A percentile compares a stretch with the other conserved stretches of the same genome.
Conservation (phyloP, 1,284 basidiomycete genomes). For the Neonothopanus nambi region DNA sequence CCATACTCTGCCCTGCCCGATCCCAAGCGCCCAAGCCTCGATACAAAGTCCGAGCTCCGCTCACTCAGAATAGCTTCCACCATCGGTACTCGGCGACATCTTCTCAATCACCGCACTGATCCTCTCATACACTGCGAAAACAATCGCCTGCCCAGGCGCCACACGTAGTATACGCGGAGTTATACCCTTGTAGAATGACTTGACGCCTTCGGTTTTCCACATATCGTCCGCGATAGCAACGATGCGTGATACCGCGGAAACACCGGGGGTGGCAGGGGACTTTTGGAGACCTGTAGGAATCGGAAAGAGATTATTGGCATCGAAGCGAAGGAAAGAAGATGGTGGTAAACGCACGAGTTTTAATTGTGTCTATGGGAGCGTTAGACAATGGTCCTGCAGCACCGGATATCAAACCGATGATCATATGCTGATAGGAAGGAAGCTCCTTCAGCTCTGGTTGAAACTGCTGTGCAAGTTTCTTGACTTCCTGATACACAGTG, state of each 20-base stretch:
- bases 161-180: conserved; percentile 96
- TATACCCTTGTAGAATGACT: conserved; percentile 96
- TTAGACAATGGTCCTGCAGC: conserved; percentile 98
- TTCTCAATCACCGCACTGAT: conserved; percentile 76
- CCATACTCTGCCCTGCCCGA: no score
- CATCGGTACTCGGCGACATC: conserved; percentile 53
- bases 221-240: conserved; percentile 84
- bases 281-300: conserved; percentile 76
- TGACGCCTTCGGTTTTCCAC: conserved; percentile 89
- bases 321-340: conserved; percentile 4
- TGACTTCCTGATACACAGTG: conserved; percentile 97
- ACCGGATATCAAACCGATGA: conserved; percentile 93
- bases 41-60: neutral
- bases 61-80: conserved; percentile 66
- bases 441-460: conserved; percentile 80
- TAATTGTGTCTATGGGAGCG: conserved; percentile 97
- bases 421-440: conserved; percentile 93
- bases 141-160: conserved; percentile 91
- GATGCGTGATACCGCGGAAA: conserved; percentile 79
- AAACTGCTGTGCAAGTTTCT: conserved; percentile 73
- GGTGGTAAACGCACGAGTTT: conserved; percentile 70
- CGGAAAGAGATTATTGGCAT: no score
- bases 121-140: conserved; percentile 90
- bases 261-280: conserved; percentile 74
- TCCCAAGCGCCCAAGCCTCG: no score